Conservation (phyloP, 306 rosid genomes). For the Corylus heterophylla region DNA sequence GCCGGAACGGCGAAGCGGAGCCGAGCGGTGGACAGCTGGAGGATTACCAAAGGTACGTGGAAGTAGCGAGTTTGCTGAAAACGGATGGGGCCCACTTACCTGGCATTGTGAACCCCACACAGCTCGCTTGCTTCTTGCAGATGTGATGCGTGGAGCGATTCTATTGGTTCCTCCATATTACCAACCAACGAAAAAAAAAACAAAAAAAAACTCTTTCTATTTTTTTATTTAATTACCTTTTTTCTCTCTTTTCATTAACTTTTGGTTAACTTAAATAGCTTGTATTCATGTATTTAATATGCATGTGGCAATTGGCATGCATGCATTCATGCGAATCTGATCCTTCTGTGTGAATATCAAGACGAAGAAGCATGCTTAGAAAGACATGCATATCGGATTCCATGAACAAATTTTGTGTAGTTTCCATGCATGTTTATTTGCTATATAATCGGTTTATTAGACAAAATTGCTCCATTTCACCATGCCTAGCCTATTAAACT, state of each 20-base stretch:
- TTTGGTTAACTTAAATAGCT: neutral
- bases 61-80: slow-evolving; percentile 58
- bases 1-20: slow-evolving; percentile 26
- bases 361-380: neutral
- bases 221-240: neutral
- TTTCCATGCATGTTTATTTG: neutral
- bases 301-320: neutral
- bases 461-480: too few relatives aligned
- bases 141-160: slow-evolving; percentile 55
- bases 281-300: neutral
- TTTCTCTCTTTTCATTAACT: neutral
- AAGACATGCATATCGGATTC: neutral
- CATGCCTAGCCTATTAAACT: too few relatives aligned
- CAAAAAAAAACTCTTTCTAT: too few relatives aligned
- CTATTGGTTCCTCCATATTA: slow-evolving; percentile 15
- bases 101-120: slow-evolving; percentile 84
- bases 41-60: slow-evolving; percentile 56
- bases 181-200: neutral
- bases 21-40: slow-evolving; percentile 22
- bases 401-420: neutral
- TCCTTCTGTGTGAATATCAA: neutral
- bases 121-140: slow-evolving; percentile 67
- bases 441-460: too few relatives aligned
- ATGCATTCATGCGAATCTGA: neutral
- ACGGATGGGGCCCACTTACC: slow-evolving; percentile 60